Conservation (phyloP, 2,329 filamentous ascomycete genomes). For the Colletotrichum sp. region DNA sequence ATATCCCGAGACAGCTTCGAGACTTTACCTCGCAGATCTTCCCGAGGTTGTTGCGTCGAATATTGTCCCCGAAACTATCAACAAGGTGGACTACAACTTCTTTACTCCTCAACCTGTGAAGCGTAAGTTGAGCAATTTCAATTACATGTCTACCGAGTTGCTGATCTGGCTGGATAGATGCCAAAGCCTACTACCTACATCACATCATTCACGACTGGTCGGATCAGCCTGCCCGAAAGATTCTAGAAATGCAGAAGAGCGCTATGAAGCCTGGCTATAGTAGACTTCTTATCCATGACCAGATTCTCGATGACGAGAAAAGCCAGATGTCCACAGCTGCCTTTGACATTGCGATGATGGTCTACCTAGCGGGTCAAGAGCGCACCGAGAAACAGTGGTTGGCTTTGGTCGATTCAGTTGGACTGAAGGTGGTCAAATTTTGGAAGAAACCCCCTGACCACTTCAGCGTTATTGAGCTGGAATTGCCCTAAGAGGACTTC, state of each 20-base stretch:
- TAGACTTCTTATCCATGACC: constrained; percentile 40
- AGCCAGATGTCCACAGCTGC: background rate
- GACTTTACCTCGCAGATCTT: constrained; percentile 3
- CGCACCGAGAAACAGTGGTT: constrained; percentile 8
- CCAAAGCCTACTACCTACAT: constrained; percentile 57
- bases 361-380: background rate
- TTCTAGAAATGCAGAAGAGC: constrained; percentile 46
- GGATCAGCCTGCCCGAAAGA: constrained; percentile 43
- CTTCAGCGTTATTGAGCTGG: background rate
- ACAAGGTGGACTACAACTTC: constrained; percentile 37
- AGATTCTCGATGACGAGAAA: constrained; percentile 36
- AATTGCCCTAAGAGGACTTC: background rate
- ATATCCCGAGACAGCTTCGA: background rate
- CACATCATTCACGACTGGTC: constrained; percentile 62
- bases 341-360: background rate
- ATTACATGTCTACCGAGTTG: fast-evolving
- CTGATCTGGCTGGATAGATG: constrained; percentile 21
- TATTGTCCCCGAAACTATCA: background rate
- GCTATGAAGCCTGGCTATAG: constrained; percentile 47
- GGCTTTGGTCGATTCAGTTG: background rate
- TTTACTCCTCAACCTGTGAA: constrained; percentile 40
- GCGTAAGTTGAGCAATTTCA: background rate
- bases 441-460: constrained; percentile 4
- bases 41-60: background rate
- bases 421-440: background rate